Conservation (phyloP, 2,329 filamentous ascomycete genomes). For the Apiospora sp. region DNA sequence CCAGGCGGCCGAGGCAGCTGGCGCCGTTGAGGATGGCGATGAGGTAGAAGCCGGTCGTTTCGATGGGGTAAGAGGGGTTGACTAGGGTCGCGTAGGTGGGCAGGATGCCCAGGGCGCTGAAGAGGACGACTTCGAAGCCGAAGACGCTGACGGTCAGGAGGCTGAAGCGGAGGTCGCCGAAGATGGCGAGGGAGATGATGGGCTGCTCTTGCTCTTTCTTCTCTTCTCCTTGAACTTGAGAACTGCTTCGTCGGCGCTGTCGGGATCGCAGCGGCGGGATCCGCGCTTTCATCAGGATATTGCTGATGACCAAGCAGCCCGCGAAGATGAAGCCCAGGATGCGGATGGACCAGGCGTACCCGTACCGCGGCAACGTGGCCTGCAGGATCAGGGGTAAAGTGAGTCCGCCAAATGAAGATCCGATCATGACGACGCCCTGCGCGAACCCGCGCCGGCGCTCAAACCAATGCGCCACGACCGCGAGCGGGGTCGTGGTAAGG, state of each 20-base stretch:
- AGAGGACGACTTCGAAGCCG: conserved; percentile 56
- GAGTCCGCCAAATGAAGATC: conserved; percentile 39
- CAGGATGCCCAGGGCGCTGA: conserved; percentile 54
- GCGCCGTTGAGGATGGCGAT: conserved; percentile 74
- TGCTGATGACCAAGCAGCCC: conserved; percentile 37
- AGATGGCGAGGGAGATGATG: conserved; percentile 50
- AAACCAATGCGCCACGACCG: conserved; percentile 43
- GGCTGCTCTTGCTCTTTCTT: not conserved
- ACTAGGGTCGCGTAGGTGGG: conserved; percentile 52
- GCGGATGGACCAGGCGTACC: conserved; percentile 46
- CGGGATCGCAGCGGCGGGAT: conserved; percentile 41
- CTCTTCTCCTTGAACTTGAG: not conserved
- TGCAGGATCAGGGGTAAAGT: conserved; percentile 46
- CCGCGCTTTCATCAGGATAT: conserved; percentile 41
- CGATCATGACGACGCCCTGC: conserved; percentile 36
- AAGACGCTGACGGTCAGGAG: conserved; percentile 53
- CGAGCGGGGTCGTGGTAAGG: conserved; percentile 45
- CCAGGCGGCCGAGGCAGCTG: conserved; percentile 69
- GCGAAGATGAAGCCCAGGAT: conserved; percentile 41
- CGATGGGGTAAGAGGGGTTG: not conserved
- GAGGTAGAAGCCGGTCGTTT: conserved; percentile 42
- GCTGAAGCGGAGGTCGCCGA: conserved; percentile 49
- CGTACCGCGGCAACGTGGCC: conserved; percentile 38
- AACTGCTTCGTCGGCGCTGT: conserved; percentile 33
- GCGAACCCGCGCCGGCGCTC: conserved; percentile 35